A percentile compares a stretch with the other conserved stretches of the same genome.
Evolutionary conservation across 306 rosid species (phyloP).

Genomic region (Cucurbita pepo): DNA sequence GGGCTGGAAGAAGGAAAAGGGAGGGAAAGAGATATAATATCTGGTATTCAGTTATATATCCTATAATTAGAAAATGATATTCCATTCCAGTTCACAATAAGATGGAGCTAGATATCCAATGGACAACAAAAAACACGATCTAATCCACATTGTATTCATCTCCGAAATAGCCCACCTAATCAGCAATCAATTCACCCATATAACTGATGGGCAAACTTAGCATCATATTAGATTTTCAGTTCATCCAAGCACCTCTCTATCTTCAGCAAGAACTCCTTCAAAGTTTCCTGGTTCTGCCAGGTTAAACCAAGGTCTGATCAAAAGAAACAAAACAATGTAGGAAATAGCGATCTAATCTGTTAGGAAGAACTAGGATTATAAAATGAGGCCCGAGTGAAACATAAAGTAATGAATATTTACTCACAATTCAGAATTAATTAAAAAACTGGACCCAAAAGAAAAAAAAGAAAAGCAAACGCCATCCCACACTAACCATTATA

Average conservation of each 20-base stretch:
- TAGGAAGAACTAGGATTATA: not conserved
- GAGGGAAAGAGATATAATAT: not conserved
- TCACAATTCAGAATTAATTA: not conserved
- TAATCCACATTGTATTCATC: not conserved
- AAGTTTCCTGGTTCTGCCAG: constrained; percentile 7
- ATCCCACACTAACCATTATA: not conserved
- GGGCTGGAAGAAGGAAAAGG: not conserved
- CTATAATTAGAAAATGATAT: not conserved
- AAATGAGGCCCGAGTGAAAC: not conserved
- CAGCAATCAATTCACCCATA: not conserved
- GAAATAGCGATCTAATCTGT: constrained; percentile 1
- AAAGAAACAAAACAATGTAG: constrained; percentile 1
- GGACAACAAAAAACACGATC: not conserved
- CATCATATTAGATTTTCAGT: constrained; percentile 2
- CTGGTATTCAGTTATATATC: not conserved
- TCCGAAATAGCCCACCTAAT: not conserved
- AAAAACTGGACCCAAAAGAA: not conserved
- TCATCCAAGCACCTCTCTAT: constrained; percentile 2
- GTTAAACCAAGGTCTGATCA: constrained; percentile 5
- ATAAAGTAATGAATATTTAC: not conserved
- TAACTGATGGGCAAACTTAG: not conserved
- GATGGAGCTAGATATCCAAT: not conserved
- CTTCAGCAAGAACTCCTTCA: constrained; percentile 6
- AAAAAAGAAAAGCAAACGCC: not conserved
- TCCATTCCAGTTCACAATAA: not conserved